Evolutionary conservation across 371 early-diverging fungal genomes (phyloP).

Genomic region (Quaeritorhiza haematococci): DNA sequence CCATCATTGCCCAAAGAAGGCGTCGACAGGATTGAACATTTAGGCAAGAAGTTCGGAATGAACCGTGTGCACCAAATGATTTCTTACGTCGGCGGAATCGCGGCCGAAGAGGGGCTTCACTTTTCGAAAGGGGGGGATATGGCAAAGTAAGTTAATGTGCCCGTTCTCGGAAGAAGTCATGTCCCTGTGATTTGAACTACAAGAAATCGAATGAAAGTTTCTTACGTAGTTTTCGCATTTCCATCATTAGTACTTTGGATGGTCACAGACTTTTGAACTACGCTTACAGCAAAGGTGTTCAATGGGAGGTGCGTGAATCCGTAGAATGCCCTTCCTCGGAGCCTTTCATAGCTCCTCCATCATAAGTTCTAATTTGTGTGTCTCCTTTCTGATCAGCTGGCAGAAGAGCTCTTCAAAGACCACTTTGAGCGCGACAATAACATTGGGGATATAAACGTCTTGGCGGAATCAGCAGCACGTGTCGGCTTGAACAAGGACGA

Average conservation of each 20-base stretch:
- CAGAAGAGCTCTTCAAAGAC: conserved; percentile 55
- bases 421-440: conserved; percentile 66
- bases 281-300: conserved; percentile 47
- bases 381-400: conserved; percentile 47
- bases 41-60: conserved; percentile 57
- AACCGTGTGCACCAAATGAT: conserved; percentile 40
- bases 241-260: conserved; percentile 32
- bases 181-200: not conserved
- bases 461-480: conserved; percentile 52
- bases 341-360: no score
- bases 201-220: not conserved
- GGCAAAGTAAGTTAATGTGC: no score
- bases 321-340: no score
- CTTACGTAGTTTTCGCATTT: not conserved
- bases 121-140: conserved; percentile 57
- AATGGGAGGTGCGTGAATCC: no score
- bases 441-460: conserved; percentile 48
- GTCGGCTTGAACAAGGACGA: conserved; percentile 53
- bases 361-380: no score
- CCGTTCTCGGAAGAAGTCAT: no score
- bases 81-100: conserved; percentile 48
- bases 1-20: conserved; percentile 41
- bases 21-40: conserved; percentile 42
- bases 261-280: conserved; percentile 64
- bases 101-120: conserved; percentile 53